Conservation (phyloP, 495 filamentous ascomycete species). For the Trichoderma gamsii region DNA sequence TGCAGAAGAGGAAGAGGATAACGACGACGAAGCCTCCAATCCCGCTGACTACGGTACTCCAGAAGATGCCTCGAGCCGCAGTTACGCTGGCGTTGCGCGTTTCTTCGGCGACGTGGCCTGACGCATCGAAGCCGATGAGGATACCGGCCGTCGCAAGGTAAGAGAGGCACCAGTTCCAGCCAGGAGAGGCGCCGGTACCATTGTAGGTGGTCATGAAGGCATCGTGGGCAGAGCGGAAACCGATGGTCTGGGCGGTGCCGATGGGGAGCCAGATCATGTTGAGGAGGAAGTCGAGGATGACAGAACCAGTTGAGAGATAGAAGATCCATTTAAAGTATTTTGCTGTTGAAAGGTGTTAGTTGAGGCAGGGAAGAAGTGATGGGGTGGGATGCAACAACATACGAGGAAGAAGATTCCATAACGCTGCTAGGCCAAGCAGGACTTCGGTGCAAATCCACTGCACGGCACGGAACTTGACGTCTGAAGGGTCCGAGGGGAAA, state of each 20-base stretch:
- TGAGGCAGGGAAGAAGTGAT: slow-evolving; percentile 25
- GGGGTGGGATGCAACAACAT: slow-evolving; percentile 42
- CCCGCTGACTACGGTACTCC: slow-evolving; percentile 51
- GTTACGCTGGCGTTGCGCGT: slow-evolving; percentile 54
- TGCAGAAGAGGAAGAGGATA: slow-evolving; percentile 51
- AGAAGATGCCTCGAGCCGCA: slow-evolving; percentile 56
- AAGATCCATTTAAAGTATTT: slow-evolving; percentile 34
- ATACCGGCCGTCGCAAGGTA: slow-evolving; percentile 52
- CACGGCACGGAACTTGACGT: slow-evolving; percentile 3
- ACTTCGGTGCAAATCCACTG: slow-evolving; percentile 10
- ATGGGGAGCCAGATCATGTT: slow-evolving; percentile 48
- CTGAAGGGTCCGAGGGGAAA: not conserved
- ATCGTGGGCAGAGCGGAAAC: slow-evolving; percentile 52
- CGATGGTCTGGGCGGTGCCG: slow-evolving; percentile 56
- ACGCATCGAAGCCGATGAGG: slow-evolving; percentile 54
- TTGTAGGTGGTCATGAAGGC: slow-evolving; percentile 55
- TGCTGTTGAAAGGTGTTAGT: slow-evolving; percentile 39
- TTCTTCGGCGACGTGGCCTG: slow-evolving; percentile 55
- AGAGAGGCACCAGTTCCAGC: slow-evolving; percentile 39
- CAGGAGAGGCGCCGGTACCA: slow-evolving; percentile 48
- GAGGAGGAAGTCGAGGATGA: slow-evolving; percentile 54
- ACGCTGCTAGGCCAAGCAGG: not conserved
- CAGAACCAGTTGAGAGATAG: slow-evolving; percentile 57
- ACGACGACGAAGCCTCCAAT: slow-evolving; percentile 61
- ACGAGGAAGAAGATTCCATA: slow-evolving; percentile 31